A percentile compares a stretch with the other conserved stretches of the same genome.
These are phyloP conservation scores for Whalleya microplaca DNA, from an alignment of 2,329 filamentous ascomycete species.

Conservation along the genomic window DNA sequence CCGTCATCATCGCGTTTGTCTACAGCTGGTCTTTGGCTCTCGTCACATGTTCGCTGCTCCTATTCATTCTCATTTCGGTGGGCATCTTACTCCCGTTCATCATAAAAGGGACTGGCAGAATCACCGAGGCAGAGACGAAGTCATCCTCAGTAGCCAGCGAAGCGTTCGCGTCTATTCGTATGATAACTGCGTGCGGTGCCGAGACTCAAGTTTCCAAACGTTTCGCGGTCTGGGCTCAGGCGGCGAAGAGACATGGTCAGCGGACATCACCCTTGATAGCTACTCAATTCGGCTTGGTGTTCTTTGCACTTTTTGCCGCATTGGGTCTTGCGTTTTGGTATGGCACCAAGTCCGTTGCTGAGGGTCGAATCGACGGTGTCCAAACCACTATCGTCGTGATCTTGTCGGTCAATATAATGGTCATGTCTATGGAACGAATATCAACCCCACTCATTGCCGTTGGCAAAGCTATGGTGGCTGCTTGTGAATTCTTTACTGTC, in stretches of 20 bases:
- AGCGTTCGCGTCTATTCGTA: conserved; percentile 61
- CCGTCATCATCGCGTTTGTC: conserved; percentile 58
- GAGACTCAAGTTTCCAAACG: conserved; percentile 56
- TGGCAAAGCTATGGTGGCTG: conserved; percentile 60
- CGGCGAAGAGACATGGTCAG: conserved; percentile 54
- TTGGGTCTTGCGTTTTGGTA: conserved; percentile 68
- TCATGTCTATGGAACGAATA: conserved; percentile 59
- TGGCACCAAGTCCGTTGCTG: conserved; percentile 54
- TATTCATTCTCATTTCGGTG: conserved; percentile 58
- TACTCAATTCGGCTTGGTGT: conserved; percentile 57
- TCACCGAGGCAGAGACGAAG: conserved; percentile 58
- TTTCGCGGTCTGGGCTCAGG: conserved; percentile 59
- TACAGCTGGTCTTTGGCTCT: conserved; percentile 64
- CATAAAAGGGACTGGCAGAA: conserved; percentile 52
- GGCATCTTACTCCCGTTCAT: conserved; percentile 57
- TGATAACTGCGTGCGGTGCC: conserved; percentile 66
- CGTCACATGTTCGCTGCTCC: conserved; percentile 58
- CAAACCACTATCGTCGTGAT: conserved; percentile 60
- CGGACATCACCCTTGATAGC: conserved; percentile 55
- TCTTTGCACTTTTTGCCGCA: conserved; percentile 56
- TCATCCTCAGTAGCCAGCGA: conserved; percentile 65
- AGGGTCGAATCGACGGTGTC: conserved; percentile 51
- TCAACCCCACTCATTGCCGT: conserved; percentile 63
- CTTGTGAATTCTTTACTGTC: conserved; percentile 60
- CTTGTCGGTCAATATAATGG: conserved; percentile 62